A percentile compares a stretch with the other conserved stretches of the same genome.
These are phyloP conservation scores for Leccinum truebloodii DNA, from an alignment of 768 basidiomycete genomes.

Conservation along the genomic window DNA sequence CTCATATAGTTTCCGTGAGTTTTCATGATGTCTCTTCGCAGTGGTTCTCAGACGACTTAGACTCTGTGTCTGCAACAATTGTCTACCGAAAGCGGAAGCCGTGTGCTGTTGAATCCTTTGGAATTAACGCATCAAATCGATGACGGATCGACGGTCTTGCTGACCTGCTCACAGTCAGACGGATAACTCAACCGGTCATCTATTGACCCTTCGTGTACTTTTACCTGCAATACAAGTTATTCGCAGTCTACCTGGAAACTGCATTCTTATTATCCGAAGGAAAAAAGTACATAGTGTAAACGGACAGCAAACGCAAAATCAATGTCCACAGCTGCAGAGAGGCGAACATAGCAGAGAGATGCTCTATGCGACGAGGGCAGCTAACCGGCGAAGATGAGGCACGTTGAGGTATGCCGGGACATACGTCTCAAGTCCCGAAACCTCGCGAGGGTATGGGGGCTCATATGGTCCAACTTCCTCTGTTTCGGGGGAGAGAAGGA, in stretches of 20 bases:
- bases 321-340: conserved; percentile 4
- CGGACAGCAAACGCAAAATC: conserved; percentile 17
- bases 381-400: conserved; percentile 83
- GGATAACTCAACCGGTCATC: neutral
- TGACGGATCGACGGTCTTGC: conserved; percentile 44
- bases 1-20: conserved; percentile 17
- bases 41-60: conserved; percentile 38
- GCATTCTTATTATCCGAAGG: conserved; percentile 19
- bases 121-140: conserved; percentile 51
- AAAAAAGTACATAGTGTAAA: conserved; percentile 24
- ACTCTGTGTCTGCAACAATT: conserved; percentile 40
- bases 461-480: conserved; percentile 98
- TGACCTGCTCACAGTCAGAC: conserved; percentile 11
- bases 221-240: neutral
- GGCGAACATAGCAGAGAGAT: conserved; percentile 1
- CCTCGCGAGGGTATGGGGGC: conserved; percentile 89
- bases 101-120: conserved; percentile 48
- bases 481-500: conserved; percentile 92
- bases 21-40: neutral
- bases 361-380: conserved; percentile 75
- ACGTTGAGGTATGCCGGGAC: conserved; percentile 91
- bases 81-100: conserved; percentile 26
- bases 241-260: conserved; percentile 2
- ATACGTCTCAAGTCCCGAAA: conserved; percentile 95
- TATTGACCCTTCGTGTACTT: neutral